Percentiles rank a stretch among this genome's conserved stretches.
Conservation (phyloP, 106 monocot genomes). For the Phalaenopsis aphrodite region DNA sequence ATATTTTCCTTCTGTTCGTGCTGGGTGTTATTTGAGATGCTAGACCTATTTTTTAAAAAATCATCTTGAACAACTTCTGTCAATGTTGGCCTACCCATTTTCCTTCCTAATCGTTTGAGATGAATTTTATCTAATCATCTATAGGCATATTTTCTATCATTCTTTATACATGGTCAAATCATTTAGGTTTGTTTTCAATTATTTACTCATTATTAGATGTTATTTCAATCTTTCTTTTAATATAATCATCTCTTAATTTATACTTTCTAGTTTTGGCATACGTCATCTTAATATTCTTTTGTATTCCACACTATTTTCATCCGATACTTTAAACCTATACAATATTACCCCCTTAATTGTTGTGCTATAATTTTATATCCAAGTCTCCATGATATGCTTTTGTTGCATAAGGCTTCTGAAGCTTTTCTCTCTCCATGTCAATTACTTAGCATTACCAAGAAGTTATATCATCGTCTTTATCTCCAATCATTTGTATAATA, state of each 20-base stretch:
- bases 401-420: neutral
- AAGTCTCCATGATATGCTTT: neutral
- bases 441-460: neutral
- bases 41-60: neutral
- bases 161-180: neutral
- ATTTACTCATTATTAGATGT: too few relatives aligned
- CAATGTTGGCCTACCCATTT: neutral
- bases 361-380: neutral
- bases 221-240: too few relatives aligned
- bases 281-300: neutral
- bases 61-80: neutral
- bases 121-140: neutral
- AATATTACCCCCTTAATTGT: neutral
- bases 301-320: neutral
- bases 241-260: neutral
- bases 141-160: neutral
- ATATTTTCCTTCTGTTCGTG: neutral
- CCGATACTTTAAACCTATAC: neutral
- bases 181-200: neutral
- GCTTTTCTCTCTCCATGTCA: neutral
- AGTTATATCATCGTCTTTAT: neutral
- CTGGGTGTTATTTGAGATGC: neutral
- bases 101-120: neutral
- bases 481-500: neutral
- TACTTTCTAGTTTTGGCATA: neutral